These are phyloP conservation scores for Mycocentrospora acerina DNA, from an alignment of 2,329 filamentous ascomycete genomes.

Conservation along the genomic window DNA sequence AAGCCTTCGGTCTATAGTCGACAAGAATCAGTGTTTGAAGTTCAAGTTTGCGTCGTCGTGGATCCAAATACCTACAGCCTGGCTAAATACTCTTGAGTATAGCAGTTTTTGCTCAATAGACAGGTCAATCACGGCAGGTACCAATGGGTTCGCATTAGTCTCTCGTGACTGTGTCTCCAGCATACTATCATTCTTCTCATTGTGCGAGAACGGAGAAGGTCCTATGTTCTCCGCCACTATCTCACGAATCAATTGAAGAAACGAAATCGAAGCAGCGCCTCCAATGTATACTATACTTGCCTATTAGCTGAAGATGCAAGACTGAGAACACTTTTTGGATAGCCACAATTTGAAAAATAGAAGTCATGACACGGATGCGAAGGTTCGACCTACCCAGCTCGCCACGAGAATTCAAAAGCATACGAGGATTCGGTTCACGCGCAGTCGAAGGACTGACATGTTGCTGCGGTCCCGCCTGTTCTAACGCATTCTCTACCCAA, in stretches of 20 bases:
- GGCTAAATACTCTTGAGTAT: constrained; percentile 37
- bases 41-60: constrained; percentile 18
- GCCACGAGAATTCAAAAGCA: no score
- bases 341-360: no score
- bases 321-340: no score
- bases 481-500: no score
- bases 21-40: constrained; percentile 3
- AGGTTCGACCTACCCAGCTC: no score
- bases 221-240: constrained; percentile 54
- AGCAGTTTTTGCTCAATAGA: constrained; percentile 34
- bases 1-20: constrained; percentile 1
- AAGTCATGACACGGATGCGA: no score
- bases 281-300: constrained; percentile 54
- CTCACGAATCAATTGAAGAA: constrained; percentile 56
- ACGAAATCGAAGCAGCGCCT: constrained; percentile 57
- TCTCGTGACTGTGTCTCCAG: constrained; percentile 50
- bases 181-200: constrained; percentile 54
- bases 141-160: constrained; percentile 24
- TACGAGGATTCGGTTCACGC: no score
- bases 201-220: constrained; percentile 57
- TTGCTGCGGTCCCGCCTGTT: no score
- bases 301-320: no score
- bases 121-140: constrained; percentile 27
- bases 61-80: constrained; percentile 33
- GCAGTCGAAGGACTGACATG: no score